Evolutionary conservation across 306 rosid genomes (phyloP).

Genomic region (Carpinus fangiana): DNA sequence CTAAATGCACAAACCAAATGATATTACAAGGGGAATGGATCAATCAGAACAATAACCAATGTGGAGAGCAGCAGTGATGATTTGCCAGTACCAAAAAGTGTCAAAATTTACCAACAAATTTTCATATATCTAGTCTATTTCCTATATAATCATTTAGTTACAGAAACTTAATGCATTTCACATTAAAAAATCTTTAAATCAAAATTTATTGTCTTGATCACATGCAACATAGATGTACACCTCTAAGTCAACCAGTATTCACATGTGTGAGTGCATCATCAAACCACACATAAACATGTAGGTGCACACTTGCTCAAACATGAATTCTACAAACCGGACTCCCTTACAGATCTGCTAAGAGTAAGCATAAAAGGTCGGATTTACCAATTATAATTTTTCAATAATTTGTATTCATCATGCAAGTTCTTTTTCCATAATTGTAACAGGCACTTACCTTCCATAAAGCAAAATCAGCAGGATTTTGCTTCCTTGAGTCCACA

Average conservation of each 20-base stretch:
- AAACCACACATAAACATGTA: neutral
- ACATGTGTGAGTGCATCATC: neutral
- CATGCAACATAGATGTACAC: neutral
- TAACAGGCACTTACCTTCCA: slow-evolving; percentile 70
- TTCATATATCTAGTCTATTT: neutral
- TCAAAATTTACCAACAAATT: neutral
- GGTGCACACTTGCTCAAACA: neutral
- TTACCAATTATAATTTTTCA: neutral
- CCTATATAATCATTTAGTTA: neutral
- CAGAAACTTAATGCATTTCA: neutral
- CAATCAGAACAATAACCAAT: neutral
- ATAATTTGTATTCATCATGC: neutral
- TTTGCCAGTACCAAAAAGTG: neutral
- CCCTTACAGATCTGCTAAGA: neutral
- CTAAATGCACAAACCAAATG: neutral
- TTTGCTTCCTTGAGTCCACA: slow-evolving; percentile 85
- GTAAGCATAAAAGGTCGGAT: neutral
- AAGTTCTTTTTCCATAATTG: neutral
- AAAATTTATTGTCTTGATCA: neutral
- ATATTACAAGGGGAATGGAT: neutral
- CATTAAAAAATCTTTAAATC: neutral
- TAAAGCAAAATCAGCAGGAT: slow-evolving; percentile 97
- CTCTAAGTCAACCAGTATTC: neutral
- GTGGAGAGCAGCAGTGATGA: neutral
- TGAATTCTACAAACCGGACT: neutral